These are phyloP conservation scores for Volvariella volvacea DNA, from an alignment of 1,284 basidiomycete species.

Conservation along the genomic window DNA sequence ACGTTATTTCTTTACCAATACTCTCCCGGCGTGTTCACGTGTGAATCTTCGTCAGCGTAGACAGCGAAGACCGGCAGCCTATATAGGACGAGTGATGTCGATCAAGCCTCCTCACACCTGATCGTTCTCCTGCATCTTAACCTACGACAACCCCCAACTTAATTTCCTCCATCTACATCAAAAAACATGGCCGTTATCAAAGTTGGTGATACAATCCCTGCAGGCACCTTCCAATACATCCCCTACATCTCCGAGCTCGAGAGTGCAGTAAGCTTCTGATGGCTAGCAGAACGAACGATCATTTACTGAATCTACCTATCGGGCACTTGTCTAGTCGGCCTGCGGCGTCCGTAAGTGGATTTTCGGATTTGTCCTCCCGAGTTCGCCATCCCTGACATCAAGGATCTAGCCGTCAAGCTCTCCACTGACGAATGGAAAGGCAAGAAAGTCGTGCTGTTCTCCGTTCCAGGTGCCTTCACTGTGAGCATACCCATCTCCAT, in stretches of 20 bases:
- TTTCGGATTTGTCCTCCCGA: constrained; percentile 2
- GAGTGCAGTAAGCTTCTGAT: constrained; percentile 36
- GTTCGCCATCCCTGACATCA: constrained; percentile 9
- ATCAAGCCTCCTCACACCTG: too few relatives aligned
- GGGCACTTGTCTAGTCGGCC: constrained; percentile 30
- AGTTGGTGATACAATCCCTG: constrained; percentile 63
- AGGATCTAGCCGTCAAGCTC: constrained; percentile 37
- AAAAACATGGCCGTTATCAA: constrained; percentile 31
- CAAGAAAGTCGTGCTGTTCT: constrained; percentile 78
- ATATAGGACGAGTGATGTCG: too few relatives aligned
- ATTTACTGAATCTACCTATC: constrained; percentile 9
- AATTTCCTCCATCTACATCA: too few relatives aligned
- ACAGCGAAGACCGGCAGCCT: too few relatives aligned
- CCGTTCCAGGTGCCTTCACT: constrained; percentile 77
- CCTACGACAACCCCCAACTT: too few relatives aligned
- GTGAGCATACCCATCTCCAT: constrained; percentile 30
- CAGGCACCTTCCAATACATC: constrained; percentile 56
- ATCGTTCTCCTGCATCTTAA: too few relatives aligned
- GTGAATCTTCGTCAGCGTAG: too few relatives aligned
- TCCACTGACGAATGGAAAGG: constrained; percentile 69
- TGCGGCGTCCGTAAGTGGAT: constrained; percentile 55
- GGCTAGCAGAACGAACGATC: not conserved
- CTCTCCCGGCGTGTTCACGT: too few relatives aligned
- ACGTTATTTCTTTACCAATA: too few relatives aligned
- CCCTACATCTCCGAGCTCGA: constrained; percentile 64